These are phyloP conservation scores for Novymonas esmeraldas DNA, from an alignment of 208 protist genomes.

Conservation along the genomic window DNA sequence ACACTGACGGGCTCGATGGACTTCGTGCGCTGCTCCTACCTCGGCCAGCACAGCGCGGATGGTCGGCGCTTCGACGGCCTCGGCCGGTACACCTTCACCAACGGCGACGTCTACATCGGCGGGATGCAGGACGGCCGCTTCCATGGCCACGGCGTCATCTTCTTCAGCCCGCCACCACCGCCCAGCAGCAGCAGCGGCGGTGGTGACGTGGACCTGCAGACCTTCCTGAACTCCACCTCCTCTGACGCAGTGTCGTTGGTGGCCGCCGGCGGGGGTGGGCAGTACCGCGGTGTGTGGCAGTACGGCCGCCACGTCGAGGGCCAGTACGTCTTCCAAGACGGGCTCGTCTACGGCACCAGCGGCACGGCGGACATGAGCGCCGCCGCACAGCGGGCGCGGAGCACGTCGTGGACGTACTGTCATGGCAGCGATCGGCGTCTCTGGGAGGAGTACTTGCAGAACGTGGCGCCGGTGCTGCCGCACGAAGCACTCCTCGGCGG, in stretches of 20 bases:
- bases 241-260: background rate
- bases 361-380: conserved; percentile 4
- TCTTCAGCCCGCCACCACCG: conserved; percentile 36
- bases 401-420: conserved; percentile 82
- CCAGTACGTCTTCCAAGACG: conserved; percentile 86
- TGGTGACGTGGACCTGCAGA: conserved; percentile 2
- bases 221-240: conserved; percentile 13
- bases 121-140: conserved; percentile 79
- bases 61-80: conserved; percentile 71
- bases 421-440: conserved; percentile 77
- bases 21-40: conserved; percentile 64
- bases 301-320: conserved; percentile 67
- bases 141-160: conserved; percentile 83
- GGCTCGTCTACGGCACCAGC: conserved; percentile 64
- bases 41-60: conserved; percentile 62
- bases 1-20: conserved; percentile 27
- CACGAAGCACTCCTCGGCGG: conserved; percentile 72
- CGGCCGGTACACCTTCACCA: conserved; percentile 82
- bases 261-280: conserved; percentile 46
- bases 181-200: background rate
- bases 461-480: conserved; percentile 78
- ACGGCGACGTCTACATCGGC: conserved; percentile 85
- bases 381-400: conserved; percentile 8
- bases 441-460: conserved; percentile 83
- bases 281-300: conserved; percentile 87